Percentiles rank a stretch among this genome's conserved stretches.
phyloP scores from a whole-genome alignment of 352 stramenopile genomes.

The Phytopythium chamaehyphon region DNA sequence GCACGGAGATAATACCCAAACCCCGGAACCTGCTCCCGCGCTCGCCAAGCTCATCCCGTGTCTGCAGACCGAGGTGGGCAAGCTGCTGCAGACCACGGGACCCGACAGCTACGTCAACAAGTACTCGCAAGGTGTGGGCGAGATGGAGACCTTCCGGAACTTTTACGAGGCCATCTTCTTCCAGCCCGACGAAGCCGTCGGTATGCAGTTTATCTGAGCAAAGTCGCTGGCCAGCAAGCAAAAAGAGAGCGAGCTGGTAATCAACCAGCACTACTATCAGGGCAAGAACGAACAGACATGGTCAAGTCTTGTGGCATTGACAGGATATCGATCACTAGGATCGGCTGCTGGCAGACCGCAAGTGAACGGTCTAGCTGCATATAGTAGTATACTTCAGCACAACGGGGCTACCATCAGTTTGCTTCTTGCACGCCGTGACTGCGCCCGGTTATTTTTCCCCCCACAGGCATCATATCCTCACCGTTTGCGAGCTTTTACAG shows the following conservation, averaged over 20 bases:
- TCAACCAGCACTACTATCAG: not conserved
- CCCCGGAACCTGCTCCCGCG: constrained; percentile 39
- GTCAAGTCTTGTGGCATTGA: too few species aligned
- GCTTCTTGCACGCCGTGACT: too few species aligned
- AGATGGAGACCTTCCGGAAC: constrained; percentile 78
- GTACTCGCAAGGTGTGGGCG: constrained; percentile 72
- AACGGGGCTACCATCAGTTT: too few species aligned
- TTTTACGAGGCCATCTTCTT: constrained; percentile 87
- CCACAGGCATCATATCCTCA: too few species aligned
- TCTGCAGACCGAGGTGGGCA: constrained; percentile 67
- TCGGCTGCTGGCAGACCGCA: too few species aligned
- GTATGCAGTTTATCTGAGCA: constrained; percentile 6
- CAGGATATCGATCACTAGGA: too few species aligned
- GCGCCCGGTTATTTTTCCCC: too few species aligned
- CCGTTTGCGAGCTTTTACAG: too few species aligned
- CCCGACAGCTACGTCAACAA: constrained; percentile 58
- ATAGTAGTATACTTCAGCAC: too few species aligned
- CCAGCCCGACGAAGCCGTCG: constrained; percentile 19
- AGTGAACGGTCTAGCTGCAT: too few species aligned
- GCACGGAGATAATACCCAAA: constrained; percentile 8
- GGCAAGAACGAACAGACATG: too few species aligned
- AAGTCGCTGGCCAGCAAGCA: not conserved
- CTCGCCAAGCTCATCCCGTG: constrained; percentile 79
- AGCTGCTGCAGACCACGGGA: constrained; percentile 49
- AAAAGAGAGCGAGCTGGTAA: not conserved